A percentile compares a stretch with the other conserved stretches of the same genome.
phyloP scores from a whole-genome alignment of 257 asterid species.

The Primulina tabacum region DNA sequence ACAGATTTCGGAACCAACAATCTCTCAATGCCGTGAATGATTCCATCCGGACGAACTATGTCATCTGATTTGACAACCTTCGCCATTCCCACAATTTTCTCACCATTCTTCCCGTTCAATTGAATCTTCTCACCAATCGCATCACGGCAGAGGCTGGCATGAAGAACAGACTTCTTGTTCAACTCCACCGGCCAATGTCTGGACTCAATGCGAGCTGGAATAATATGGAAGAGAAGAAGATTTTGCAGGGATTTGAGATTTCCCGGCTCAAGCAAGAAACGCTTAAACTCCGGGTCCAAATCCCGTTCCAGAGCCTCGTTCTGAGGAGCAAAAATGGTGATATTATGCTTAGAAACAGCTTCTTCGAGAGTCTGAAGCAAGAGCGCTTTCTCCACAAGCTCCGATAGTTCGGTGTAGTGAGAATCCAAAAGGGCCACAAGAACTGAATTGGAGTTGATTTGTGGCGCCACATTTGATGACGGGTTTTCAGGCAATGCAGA shows the following conservation, averaged over 20 bases:
- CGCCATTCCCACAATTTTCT: constrained; percentile 39
- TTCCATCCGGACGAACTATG: constrained; percentile 76
- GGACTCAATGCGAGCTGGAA: constrained; percentile 71
- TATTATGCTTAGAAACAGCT: constrained; percentile 71
- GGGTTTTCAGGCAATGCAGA: constrained; percentile 62
- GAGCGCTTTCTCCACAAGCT: constrained; percentile 87
- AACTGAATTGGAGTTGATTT: constrained; percentile 81
- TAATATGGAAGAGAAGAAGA: constrained; percentile 71
- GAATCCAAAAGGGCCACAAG: constrained; percentile 89
- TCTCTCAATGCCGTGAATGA: constrained; percentile 91
- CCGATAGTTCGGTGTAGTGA: constrained; percentile 85
- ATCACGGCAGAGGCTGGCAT: constrained; percentile 52
- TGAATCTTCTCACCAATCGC: constrained; percentile 40
- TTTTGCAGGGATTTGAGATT: constrained; percentile 77
- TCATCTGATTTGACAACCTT: constrained; percentile 51
- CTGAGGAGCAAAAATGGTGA: constrained; percentile 85
- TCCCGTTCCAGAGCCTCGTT: constrained; percentile 80
- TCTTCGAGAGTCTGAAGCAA: constrained; percentile 74
- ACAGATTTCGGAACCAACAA: constrained; percentile 77
- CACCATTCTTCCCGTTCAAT: constrained; percentile 37
- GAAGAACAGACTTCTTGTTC: constrained; percentile 18
- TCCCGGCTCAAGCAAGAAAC: constrained; percentile 71
- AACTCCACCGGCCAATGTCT: constrained; percentile 33
- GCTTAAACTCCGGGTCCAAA: constrained; percentile 90
- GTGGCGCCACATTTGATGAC: constrained; percentile 22